Evolutionary conservation across 345 rosid genomes (phyloP), one percentile per base, ranked within the genome.

Genomic region (Hevea brasiliensis): DNA sequence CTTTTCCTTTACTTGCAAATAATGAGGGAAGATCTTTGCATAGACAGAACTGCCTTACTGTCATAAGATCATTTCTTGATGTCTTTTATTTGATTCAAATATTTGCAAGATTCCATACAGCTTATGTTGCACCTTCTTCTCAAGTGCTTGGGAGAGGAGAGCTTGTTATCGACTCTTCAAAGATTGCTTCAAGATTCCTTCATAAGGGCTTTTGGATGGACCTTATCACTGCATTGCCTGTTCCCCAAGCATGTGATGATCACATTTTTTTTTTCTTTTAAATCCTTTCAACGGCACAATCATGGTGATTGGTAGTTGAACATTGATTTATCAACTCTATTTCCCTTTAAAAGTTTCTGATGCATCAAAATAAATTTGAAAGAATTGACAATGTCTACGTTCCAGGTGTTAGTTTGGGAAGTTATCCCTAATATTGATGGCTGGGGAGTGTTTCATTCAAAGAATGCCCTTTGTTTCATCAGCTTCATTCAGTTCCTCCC

Each of bases 121-220:
- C 98, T 74, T 93, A 89, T 40, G 77, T 93, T 0, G 98, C 97
- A 0, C 97, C 98, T 45, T 87, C 95, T 79, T 93, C 98, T 72
- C 91, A 93, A 48, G 97, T 91, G 26, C 86, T 93, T 53, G 93
- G 98, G 61, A 91, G 97, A 86, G 98, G 92, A 12, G 98, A 93
- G 78, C 93, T 93, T 42, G 93, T 93, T 50, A 87, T 89, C 2
- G 93, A 89, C 79, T 68, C 90, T 59, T 74, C 70, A 8, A 84
- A 88, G 81, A 91, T 91, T 73, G 87, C 93, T 51, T 74, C 55
- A 57, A 83, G 86, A 75, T 93, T 89, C 78, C 83, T 91, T 0
- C 82, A 67, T 56, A 84, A 73, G 56, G 76, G 81, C 70, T 87
- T 93, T 78, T 93, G 93, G 92, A 81, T 91, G 51, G 93, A 91